Evolutionary conservation across 257 asterid species (phyloP), one percentile per base, ranked within the genome.

Genomic region (Nicotiana attenuata): DNA sequence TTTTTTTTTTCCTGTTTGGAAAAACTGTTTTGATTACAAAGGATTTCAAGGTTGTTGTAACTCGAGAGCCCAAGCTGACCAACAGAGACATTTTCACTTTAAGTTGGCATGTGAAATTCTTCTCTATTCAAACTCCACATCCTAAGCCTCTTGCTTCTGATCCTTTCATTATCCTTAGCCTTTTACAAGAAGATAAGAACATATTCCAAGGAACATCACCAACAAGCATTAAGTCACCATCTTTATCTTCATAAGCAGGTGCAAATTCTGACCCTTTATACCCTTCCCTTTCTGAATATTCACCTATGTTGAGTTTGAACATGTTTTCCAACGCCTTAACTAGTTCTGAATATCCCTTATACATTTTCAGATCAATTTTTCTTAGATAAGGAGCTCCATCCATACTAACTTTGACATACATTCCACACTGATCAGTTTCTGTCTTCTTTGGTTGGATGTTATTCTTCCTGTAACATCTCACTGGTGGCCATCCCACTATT

Each of bases 171-270:
- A 94, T 91, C 86, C 98, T 88, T 80, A 94, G 85, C 87, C 90
- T 92, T 90, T 90, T 94, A 87, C 98, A 92, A 1, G 96, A 88
- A 55, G 92, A 87, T 87, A 90, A 83, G 80, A 94, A 94, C 97
- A 92, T 94, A 41, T 41, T 13, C 50, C 50, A 94, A 24, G 98
- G 98, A 82, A 92, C 98, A 86, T 94, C 98, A 63, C 98, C 97
- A 75, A 94, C 94, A 59, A 94, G 98, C 98, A 92, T 94, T 86
- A 93, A 87, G 64, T 94, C 98, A 24, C 97, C 97, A 86, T 94
- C 98, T 87, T 94, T 94, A 76, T 92, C 98, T 88, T 94, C 98
- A 82, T 92, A 94, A 0, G 97, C 97, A 76, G 98, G 97, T 56
- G 97, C 93, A 86, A 85, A 94, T 88, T 91, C 98, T 4, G 98